A percentile compares a stretch with the other conserved stretches of the same genome.
Conservation (phyloP, 2,329 filamentous ascomycete genomes). For the Coniochaeta sp. region DNA sequence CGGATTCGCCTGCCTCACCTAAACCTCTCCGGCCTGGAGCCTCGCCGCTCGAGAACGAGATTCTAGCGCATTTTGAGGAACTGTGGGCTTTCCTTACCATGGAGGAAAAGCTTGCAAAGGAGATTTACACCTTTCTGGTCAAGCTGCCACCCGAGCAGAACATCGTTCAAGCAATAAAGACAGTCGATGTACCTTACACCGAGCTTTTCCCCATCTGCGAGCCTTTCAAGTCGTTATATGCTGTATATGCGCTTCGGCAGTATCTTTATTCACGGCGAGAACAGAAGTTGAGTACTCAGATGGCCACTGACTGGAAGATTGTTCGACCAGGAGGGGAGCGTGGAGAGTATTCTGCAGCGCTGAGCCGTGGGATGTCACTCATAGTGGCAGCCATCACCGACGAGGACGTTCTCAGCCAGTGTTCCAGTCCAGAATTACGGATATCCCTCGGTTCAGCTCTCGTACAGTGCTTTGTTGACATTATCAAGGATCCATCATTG, state of each 20-base stretch:
- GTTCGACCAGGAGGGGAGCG: background rate
- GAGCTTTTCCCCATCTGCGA: conserved; percentile 62
- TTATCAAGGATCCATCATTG: conserved; percentile 32
- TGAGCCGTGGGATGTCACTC: conserved; percentile 41
- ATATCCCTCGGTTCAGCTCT: conserved; percentile 43
- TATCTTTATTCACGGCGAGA: conserved; percentile 42
- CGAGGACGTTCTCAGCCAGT: conserved; percentile 39
- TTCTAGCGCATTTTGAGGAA: conserved; percentile 75
- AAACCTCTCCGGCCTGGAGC: conserved; percentile 40
- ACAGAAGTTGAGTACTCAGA: conserved; percentile 5
- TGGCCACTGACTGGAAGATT: conserved; percentile 10
- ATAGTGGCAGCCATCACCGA: conserved; percentile 55
- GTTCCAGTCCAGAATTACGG: conserved; percentile 34
- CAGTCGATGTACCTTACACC: conserved; percentile 40
- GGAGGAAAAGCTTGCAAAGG: conserved; percentile 59
- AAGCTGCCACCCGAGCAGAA: conserved; percentile 62
- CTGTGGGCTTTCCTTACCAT: conserved; percentile 75
- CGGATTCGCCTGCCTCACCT: conserved; percentile 32
- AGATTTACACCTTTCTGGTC: conserved; percentile 65
- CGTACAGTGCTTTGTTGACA: conserved; percentile 47
- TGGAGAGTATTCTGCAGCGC: conserved; percentile 9
- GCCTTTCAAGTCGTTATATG: conserved; percentile 68
- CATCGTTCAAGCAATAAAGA: conserved; percentile 51
- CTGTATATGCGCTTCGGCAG: conserved; percentile 56
- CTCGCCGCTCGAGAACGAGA: conserved; percentile 65